These are phyloP conservation scores for Chimonanthus praecox DNA, from an alignment of 164 flowering plant genomes.

Conservation along the genomic window DNA sequence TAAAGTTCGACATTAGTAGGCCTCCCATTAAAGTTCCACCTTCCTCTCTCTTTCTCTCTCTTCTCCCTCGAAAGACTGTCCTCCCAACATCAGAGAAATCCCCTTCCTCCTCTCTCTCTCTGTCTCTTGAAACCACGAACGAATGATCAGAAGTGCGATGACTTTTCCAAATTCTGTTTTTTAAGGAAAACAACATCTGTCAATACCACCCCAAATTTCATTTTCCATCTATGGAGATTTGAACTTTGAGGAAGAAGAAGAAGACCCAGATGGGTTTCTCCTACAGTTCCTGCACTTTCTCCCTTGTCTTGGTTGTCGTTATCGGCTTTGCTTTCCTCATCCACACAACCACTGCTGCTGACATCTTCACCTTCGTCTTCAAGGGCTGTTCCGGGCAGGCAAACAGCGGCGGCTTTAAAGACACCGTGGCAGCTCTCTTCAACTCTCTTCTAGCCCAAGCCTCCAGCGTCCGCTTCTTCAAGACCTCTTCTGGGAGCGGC, in stretches of 20 bases:
- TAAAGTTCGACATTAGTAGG: not conserved
- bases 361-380: conserved; percentile 53
- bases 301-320: not conserved
- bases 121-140: conserved; percentile 1
- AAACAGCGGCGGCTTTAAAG: conserved; percentile 53
- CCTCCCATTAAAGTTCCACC: not conserved
- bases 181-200: not conserved
- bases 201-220: not conserved
- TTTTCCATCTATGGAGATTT: not conserved
- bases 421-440: conserved; percentile 56
- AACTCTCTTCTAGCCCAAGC: conserved; percentile 60
- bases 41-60: not conserved
- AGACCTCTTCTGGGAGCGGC: conserved; percentile 51
- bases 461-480: conserved; percentile 58
- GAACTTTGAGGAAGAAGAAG: not conserved
- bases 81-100: not conserved
- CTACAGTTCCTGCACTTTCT: not conserved
- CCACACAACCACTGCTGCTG: conserved; percentile 17
- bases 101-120: not conserved
- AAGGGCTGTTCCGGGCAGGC: conserved; percentile 79
- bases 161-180: not conserved
- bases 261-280: conserved; percentile 12
- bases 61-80: not conserved
- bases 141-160: not conserved
- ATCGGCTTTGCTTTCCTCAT: too few relatives aligned